Conservation (phyloP, 352 stramenopile species). For the Pythium utonaiense region DNA sequence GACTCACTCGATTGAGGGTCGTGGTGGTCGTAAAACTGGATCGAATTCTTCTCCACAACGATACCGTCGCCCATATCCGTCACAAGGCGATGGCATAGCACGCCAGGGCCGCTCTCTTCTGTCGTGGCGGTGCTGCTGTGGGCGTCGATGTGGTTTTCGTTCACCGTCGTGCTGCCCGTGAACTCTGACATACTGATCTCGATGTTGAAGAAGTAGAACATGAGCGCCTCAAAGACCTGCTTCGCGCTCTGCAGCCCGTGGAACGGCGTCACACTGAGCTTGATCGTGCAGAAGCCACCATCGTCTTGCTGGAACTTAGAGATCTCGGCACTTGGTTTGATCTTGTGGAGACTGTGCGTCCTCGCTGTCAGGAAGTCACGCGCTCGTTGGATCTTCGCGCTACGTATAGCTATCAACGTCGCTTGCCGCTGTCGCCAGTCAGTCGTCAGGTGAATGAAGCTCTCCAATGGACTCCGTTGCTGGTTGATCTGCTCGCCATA, state of each 20-base stretch:
- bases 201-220: constrained; percentile 40
- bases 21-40: constrained; percentile 26
- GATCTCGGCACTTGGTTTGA: constrained; percentile 19
- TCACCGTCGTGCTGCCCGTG: constrained; percentile 18
- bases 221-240: constrained; percentile 33
- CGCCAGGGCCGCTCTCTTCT: not conserved
- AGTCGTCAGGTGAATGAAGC: constrained; percentile 10
- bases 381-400: not conserved
- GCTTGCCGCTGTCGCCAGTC: constrained; percentile 9
- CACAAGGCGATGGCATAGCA: constrained; percentile 3
- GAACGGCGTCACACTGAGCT: constrained; percentile 26
- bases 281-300: constrained; percentile 24
- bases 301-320: constrained; percentile 26
- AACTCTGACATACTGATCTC: constrained; percentile 41
- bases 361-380: constrained; percentile 24
- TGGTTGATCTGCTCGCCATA: constrained; percentile 1
- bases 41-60: constrained; percentile 21
- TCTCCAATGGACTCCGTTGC: constrained; percentile 4
- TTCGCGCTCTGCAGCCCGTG: constrained; percentile 25
- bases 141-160: constrained; percentile 8
- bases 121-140: constrained; percentile 2
- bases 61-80: constrained; percentile 8
- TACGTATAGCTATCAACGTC: constrained; percentile 2
- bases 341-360: constrained; percentile 8
- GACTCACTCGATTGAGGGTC: not conserved